Conservation (phyloP, 2,329 filamentous ascomycete genomes). For the Ceratocystis destructans region DNA sequence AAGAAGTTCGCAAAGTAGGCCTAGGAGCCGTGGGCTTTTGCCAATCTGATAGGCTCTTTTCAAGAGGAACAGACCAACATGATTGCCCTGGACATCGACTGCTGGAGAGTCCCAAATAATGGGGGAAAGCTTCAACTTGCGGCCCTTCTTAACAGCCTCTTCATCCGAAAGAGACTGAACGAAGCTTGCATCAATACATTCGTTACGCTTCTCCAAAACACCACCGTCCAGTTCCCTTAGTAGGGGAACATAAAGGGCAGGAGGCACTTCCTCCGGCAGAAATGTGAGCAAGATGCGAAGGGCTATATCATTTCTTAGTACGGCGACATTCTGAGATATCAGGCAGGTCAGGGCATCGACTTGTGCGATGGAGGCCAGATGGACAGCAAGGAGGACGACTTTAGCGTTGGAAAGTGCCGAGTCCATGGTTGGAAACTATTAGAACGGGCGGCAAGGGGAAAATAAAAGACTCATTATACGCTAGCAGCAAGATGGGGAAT, state of each 20-base stretch:
- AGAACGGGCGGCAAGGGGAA: neutral
- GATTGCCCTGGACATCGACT: constrained; percentile 37
- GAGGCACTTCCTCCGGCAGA: constrained; percentile 56
- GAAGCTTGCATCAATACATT: constrained; percentile 39
- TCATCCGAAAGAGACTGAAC: constrained; percentile 48
- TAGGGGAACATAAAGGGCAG: constrained; percentile 48
- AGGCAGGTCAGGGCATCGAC: constrained; percentile 48
- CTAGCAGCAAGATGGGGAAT: neutral
- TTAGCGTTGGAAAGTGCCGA: constrained; percentile 48
- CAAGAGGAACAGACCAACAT: constrained; percentile 50
- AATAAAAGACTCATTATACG: neutral
- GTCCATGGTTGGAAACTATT: constrained; percentile 26
- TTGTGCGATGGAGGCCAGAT: constrained; percentile 53
- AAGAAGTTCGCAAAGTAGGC: constrained; percentile 53
- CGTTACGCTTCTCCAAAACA: constrained; percentile 28
- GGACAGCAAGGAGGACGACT: constrained; percentile 57
- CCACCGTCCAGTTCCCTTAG: constrained; percentile 42
- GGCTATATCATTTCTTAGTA: constrained; percentile 50
- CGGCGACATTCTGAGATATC: constrained; percentile 39
- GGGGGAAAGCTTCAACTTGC: constrained; percentile 49
- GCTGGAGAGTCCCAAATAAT: constrained; percentile 38
- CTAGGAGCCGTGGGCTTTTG: constrained; percentile 55
- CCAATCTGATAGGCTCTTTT: constrained; percentile 57
- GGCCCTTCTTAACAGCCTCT: constrained; percentile 48
- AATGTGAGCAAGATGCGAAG: constrained; percentile 64